phyloP scores from a whole-genome alignment of 176 grass and related monocot species.

The Oryza nivara region DNA sequence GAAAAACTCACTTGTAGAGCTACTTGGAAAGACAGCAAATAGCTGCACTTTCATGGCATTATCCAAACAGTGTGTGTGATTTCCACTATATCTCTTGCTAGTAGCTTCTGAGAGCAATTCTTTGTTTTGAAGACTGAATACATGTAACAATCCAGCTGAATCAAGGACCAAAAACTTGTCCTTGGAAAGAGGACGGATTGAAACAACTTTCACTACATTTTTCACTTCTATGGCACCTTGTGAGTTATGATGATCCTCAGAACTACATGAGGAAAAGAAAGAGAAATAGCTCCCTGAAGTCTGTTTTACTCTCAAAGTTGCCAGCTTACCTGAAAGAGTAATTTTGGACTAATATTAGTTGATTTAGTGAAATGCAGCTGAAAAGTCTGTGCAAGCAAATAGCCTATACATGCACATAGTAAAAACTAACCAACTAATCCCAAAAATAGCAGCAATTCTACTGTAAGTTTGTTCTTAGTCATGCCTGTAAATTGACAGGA shows the following conservation, averaged over 20 bases:
- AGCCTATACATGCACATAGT: conserved; percentile 1
- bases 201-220: conserved; percentile 58
- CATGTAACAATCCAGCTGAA: conserved; percentile 77
- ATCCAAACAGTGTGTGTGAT: conserved; percentile 51
- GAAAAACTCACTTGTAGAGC: conserved; percentile 75
- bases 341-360: conserved; percentile 34
- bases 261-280: conserved; percentile 51
- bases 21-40: conserved; percentile 74
- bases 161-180: conserved; percentile 80
- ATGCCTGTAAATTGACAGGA: not conserved
- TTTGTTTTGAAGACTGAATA: conserved; percentile 50
- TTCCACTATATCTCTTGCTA: conserved; percentile 45
- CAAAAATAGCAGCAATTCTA: conserved; percentile 18
- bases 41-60: conserved; percentile 77
- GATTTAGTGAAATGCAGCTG: conserved; percentile 20
- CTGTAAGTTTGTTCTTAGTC: not conserved
- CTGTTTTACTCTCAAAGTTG: conserved; percentile 77
- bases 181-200: conserved; percentile 70
- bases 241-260: conserved; percentile 33
- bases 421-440: not conserved
- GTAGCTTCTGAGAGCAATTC: conserved; percentile 37
- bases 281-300: conserved; percentile 70
- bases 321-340: conserved; percentile 79
- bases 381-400: not conserved
- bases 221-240: conserved; percentile 43